Evolutionary conservation across 169 alveolate species (phyloP).

Genomic region (Plasmodium coatneyi): DNA sequence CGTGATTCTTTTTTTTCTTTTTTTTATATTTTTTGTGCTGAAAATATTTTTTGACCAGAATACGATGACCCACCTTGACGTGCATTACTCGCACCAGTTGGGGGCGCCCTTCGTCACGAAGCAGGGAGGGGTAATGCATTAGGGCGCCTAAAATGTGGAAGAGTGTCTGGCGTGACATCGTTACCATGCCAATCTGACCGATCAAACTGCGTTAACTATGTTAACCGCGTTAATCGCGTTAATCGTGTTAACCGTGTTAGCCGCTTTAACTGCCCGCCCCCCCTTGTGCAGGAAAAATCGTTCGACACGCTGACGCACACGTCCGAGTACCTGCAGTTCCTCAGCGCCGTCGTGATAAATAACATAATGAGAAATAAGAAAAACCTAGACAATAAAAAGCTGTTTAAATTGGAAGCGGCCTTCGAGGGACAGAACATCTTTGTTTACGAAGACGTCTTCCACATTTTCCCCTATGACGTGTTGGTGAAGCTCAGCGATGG

Average conservation of each 20-base stretch:
- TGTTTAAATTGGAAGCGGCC: constrained; percentile 20
- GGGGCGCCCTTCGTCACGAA: constrained; percentile 17
- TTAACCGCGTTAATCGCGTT: no score
- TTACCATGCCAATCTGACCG: background rate
- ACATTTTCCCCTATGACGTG: constrained; percentile 45
- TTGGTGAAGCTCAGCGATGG: constrained; percentile 10
- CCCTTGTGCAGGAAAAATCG: constrained; percentile 28
- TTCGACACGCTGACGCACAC: constrained; percentile 20
- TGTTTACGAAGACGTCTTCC: constrained; percentile 47
- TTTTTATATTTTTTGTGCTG: constrained; percentile 26
- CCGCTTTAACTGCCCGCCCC: background rate
- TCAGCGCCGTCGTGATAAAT: constrained; percentile 33
- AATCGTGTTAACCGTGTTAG: background rate
- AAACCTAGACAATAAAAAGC: constrained; percentile 17
- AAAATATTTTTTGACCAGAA: constrained; percentile 35
- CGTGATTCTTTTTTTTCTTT: constrained; percentile 7
- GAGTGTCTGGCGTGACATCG: background rate
- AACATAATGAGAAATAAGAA: constrained; percentile 69
- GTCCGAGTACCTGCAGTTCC: constrained; percentile 23
- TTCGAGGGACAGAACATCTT: constrained; percentile 13
- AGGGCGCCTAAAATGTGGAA: background rate
- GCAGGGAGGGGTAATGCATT: constrained; percentile 3
- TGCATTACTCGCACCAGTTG: background rate
- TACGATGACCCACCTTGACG: background rate
- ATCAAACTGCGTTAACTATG: background rate